phyloP scores from a whole-genome alignment of 1,284 basidiomycete genomes.

The Irpex sp. region DNA sequence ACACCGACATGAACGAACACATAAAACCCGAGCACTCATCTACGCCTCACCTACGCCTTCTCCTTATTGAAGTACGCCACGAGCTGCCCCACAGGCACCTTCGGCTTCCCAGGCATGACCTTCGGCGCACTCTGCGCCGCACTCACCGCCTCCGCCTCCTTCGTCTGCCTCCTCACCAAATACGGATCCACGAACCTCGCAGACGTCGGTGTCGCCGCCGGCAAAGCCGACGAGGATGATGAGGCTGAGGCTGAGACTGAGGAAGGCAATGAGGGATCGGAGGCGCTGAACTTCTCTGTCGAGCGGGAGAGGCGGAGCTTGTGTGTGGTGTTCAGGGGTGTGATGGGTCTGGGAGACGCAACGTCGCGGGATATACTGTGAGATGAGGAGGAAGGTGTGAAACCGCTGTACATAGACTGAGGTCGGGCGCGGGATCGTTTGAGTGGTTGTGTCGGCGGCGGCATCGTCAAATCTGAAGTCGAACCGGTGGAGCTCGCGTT shows the following conservation, averaged over 20 bases:
- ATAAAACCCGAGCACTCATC: background rate
- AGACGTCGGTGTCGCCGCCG: conserved; percentile 22
- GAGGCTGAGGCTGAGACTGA: no score
- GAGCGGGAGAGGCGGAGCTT: conserved; percentile 50
- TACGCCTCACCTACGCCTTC: conserved; percentile 27
- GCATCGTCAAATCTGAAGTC: conserved; percentile 7
- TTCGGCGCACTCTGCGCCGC: conserved; percentile 32
- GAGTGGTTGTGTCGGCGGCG: conserved; percentile 9
- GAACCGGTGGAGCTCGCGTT: conserved; percentile 22
- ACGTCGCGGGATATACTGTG: conserved; percentile 13
- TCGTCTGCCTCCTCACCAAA: conserved; percentile 59
- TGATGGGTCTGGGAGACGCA: conserved; percentile 24
- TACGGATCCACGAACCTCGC: conserved; percentile 71
- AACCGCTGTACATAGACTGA: conserved; percentile 25
- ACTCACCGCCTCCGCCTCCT: conserved; percentile 36
- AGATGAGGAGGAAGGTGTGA: conserved; percentile 19
- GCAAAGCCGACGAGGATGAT: background rate
- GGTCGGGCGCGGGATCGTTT: conserved; percentile 22
- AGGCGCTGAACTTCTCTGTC: conserved; percentile 32
- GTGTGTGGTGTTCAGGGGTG: conserved; percentile 34
- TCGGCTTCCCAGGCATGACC: conserved; percentile 41
- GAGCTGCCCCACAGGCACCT: conserved; percentile 69
- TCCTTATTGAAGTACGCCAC: conserved; percentile 82
- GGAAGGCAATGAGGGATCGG: background rate
- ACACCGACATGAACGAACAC: no score